Conservation (phyloP, 345 rosid species). For the Murraya paniculata region DNA sequence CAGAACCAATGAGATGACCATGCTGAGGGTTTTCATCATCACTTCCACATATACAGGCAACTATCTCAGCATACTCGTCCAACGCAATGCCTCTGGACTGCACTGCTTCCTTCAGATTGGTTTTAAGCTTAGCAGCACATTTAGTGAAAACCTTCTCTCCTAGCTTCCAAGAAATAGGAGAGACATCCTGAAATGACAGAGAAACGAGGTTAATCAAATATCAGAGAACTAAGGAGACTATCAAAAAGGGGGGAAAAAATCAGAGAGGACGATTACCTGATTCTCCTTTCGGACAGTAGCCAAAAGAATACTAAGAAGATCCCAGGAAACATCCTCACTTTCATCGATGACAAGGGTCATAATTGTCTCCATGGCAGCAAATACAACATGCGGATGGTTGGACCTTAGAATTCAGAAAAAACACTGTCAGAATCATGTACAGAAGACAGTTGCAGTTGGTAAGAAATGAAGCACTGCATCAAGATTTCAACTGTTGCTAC, state of each 20-base stretch:
- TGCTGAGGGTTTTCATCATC: conserved; percentile 20
- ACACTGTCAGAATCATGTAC: neutral
- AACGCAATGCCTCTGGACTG: conserved; percentile 36
- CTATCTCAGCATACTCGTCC: conserved; percentile 56
- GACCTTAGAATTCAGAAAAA: conserved; percentile 34
- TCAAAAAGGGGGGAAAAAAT: neutral
- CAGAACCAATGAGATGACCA: conserved; percentile 23
- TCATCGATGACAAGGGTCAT: conserved; percentile 67
- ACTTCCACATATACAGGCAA: conserved; percentile 47
- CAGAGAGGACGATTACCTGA: conserved; percentile 40
- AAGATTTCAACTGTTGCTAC: neutral
- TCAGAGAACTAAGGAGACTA: neutral
- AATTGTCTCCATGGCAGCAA: conserved; percentile 63
- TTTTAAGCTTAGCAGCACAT: conserved; percentile 58
- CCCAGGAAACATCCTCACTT: conserved; percentile 55
- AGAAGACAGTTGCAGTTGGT: conserved; percentile 1
- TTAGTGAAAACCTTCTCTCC: conserved; percentile 55
- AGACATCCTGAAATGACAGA: conserved; percentile 38
- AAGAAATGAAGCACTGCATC: neutral
- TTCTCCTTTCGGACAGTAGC: conserved; percentile 58
- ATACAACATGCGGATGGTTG: conserved; percentile 50
- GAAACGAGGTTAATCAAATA: conserved; percentile 10
- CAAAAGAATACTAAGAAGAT: conserved; percentile 57
- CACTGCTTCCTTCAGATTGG: conserved; percentile 51
- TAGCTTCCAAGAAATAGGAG: conserved; percentile 49